Percentiles rank a stretch among this genome's conserved stretches.
These are phyloP conservation scores for Fusarium heterosporum DNA, from an alignment of 2,329 filamentous ascomycete species.

Conservation along the genomic window DNA sequence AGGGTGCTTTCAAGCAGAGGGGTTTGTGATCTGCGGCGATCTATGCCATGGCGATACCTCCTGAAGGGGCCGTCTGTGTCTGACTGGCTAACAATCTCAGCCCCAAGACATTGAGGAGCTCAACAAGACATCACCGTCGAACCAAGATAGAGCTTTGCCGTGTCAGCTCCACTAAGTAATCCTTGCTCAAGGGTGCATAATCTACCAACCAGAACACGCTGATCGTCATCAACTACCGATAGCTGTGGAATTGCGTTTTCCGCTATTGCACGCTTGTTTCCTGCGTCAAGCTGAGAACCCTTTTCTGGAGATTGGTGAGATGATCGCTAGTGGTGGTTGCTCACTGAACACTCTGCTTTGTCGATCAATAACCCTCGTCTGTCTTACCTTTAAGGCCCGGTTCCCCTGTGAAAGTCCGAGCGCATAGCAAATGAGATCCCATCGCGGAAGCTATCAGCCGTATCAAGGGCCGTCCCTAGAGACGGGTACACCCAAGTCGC, in stretches of 20 bases:
- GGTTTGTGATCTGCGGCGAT: conserved; percentile 25
- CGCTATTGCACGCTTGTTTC: conserved; percentile 12
- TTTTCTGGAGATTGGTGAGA: conserved; percentile 3
- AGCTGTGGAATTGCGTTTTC: conserved; percentile 15
- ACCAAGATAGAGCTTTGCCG: conserved; percentile 16
- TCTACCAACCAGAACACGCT: conserved; percentile 28
- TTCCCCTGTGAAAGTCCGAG: conserved; percentile 11
- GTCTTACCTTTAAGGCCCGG: conserved; percentile 4
- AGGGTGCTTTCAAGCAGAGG: conserved; percentile 17
- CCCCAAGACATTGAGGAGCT: conserved; percentile 23
- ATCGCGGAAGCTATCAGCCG: conserved; percentile 34
- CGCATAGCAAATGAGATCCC: conserved; percentile 30
- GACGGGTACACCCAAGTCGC: conserved; percentile 1
- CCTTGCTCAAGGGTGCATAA: conserved; percentile 18
- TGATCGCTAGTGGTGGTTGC: conserved; percentile 17
- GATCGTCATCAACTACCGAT: conserved; percentile 34
- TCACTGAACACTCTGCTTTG: conserved; percentile 9
- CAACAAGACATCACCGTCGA: conserved; percentile 6
- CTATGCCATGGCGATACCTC: conserved; percentile 19
- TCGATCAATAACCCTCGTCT: conserved; percentile 25
- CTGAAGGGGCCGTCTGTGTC: conserved; percentile 4
- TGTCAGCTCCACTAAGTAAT: conserved; percentile 19
- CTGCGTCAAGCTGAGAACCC: conserved; percentile 27
- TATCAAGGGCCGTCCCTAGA: conserved; percentile 42
- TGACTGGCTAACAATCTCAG: conserved; percentile 17